Base-by-base conservation (phyloP, 148 eudicot species). In the Amaranthus cruentus region DNA sequence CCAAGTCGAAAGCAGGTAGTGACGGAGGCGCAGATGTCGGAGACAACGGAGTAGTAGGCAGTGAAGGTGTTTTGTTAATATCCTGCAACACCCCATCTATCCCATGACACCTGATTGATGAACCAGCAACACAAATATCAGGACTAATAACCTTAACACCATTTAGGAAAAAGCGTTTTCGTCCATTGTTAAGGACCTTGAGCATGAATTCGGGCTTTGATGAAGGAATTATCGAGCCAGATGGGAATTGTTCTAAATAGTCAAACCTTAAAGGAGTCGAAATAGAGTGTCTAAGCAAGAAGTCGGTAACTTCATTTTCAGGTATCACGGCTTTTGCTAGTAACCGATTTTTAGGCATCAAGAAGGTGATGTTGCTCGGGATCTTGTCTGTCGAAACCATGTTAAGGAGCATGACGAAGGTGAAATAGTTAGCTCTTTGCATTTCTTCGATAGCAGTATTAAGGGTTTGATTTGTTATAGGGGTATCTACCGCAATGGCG, bases 401-500 rank as follows among this genome's bases (percentile, higher is more conserved):
- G 75, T 91, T 86, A 55, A 91, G 47, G 5, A 91, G 89, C 84
- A 88, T 74, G 64, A 88, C 85, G 51, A 86, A 91, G 38, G 97
- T 80, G 81, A 83, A 91, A 83, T 91, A 88, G 66, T 85, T 86
- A 66, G 97, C 90, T 18, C 72, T 86, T 62, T 88, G 85, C 95
- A 91, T 91, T 71, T 91, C 97, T 68, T 81, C 83, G 0, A 76
- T 84, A 73, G 93, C 97, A 51, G 38, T 18, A 2, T 46, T 15
- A 2, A 86, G 66, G 79, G 84, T 83, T 63, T 74, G 79, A 80
- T 73, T 83, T 47, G 75, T 62, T 18, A 77, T 7, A 10, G 69
- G 66, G 54, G 56, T 2, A 9, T 70, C 73, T 1, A 46, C 58
- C 13, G 83, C 75, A 5, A 70, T 55, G 59, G 70, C 44, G 10